Conservation (phyloP, 768 basidiomycete genomes). For the Dendrothele bispora region DNA sequence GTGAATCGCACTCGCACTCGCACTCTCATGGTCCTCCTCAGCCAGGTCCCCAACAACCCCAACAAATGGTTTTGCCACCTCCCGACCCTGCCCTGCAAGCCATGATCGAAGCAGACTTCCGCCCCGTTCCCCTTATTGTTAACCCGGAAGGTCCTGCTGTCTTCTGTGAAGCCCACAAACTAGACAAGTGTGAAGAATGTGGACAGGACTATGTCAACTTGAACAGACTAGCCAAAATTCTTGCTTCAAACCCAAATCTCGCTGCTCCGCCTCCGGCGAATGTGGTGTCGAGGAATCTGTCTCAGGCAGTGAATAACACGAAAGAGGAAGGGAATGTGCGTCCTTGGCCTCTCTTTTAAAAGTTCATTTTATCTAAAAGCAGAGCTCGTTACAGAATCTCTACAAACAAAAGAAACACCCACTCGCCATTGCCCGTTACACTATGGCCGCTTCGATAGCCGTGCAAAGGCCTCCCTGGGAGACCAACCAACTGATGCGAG, state of each 20-base stretch:
- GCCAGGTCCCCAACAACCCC: conserved; percentile 38
- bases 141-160: conserved; percentile 53
- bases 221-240: conserved; percentile 74
- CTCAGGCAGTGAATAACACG: conserved; percentile 68
- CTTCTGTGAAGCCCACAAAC: conserved; percentile 65
- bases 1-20: conserved; percentile 49
- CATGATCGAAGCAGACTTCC: conserved; percentile 72
- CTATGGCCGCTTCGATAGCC: conserved; percentile 73
- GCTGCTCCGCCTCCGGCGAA: conserved; percentile 77
- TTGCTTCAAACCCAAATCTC: conserved; percentile 67
- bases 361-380: conserved; percentile 6
- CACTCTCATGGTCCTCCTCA: conserved; percentile 48
- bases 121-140: conserved; percentile 51
- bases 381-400: conserved; percentile 49
- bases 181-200: conserved; percentile 76
- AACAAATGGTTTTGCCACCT: conserved; percentile 36
- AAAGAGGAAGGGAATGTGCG: conserved; percentile 97
- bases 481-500: conserved; percentile 74
- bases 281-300: conserved; percentile 72
- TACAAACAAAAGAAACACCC: conserved; percentile 76
- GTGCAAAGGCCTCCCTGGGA: conserved; percentile 89
- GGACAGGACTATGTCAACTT: conserved; percentile 69
- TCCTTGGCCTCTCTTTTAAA: conserved; percentile 13
- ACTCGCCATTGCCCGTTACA: conserved; percentile 79
- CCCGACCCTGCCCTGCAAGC: conserved; percentile 75